Percentiles rank a stretch among this genome's conserved stretches.
phyloP scores from a whole-genome alignment of 306 rosid genomes.

The Dicorynia guianensis region DNA sequence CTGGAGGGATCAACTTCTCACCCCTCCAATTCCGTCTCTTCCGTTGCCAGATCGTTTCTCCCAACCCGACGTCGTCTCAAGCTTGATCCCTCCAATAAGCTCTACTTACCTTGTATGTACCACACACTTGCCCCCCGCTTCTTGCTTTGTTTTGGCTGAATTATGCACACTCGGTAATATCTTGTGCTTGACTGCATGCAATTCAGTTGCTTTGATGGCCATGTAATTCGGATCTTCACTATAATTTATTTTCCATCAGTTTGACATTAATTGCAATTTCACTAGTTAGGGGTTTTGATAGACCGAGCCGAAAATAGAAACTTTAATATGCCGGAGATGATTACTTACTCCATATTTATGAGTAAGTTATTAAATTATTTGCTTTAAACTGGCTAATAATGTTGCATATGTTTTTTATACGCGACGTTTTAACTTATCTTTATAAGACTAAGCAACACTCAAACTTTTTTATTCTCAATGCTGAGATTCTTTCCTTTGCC shows the following conservation, averaged over 20 bases:
- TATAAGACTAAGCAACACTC: too few species aligned
- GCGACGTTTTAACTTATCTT: not conserved
- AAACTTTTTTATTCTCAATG: too few species aligned
- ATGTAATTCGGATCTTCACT: slow-evolving; percentile 23
- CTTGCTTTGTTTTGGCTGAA: not conserved
- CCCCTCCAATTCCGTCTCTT: slow-evolving; percentile 74
- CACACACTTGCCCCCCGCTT: not conserved
- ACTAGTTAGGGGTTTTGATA: not conserved
- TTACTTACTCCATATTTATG: not conserved
- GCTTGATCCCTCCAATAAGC: slow-evolving; percentile 94
- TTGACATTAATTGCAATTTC: not conserved
- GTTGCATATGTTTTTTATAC: not conserved
- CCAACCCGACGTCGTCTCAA: slow-evolving; percentile 95
- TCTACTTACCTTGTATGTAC: slow-evolving; percentile 87
- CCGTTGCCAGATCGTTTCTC: slow-evolving; percentile 91
- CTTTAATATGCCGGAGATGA: not conserved
- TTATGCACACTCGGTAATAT: not conserved
- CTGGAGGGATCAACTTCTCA: slow-evolving; percentile 63
- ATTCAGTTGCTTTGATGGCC: slow-evolving; percentile 28
- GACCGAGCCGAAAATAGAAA: not conserved
- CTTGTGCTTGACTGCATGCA: slow-evolving; percentile 16
- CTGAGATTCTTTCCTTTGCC: not conserved
- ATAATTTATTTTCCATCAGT: not conserved
- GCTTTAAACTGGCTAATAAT: not conserved
- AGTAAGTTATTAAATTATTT: too few species aligned